phyloP scores from a whole-genome alignment of 1,284 basidiomycete species.

The Melampsora americana region DNA sequence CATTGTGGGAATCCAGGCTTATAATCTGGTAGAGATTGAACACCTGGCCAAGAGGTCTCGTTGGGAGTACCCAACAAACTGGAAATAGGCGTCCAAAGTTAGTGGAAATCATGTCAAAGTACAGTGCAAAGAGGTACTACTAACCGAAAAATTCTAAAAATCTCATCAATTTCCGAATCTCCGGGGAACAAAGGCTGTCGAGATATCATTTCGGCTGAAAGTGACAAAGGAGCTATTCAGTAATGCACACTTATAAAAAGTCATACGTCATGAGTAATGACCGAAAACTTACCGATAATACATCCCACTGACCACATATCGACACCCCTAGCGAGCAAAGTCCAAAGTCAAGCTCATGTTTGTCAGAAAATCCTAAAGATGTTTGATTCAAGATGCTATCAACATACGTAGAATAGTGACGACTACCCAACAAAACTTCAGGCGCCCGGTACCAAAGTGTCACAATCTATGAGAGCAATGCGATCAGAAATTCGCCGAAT shows the following conservation, averaged over 20 bases:
- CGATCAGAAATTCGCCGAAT: no score
- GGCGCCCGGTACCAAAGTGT: constrained; percentile 98
- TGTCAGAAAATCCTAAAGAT: neutral
- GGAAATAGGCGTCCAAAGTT: constrained; percentile 5
- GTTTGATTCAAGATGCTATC: neutral
- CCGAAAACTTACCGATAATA: constrained; percentile 61
- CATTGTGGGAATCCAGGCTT: constrained; percentile 96
- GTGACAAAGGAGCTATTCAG: neutral
- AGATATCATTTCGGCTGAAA: constrained; percentile 78
- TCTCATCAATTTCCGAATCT: constrained; percentile 98
- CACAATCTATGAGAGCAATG: constrained; percentile 67
- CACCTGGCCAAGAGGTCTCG: constrained; percentile 87
- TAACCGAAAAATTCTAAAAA: constrained; percentile 96
- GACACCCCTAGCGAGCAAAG: constrained; percentile 59
- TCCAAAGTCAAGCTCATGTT: neutral
- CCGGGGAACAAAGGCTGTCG: constrained; percentile 92
- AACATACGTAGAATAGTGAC: constrained; percentile 77
- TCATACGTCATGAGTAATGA: neutral
- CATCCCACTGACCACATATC: constrained; percentile 99
- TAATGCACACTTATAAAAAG: neutral
- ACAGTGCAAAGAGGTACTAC: constrained; percentile 46
- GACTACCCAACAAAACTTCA: constrained; percentile 88
- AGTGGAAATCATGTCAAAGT: no score
- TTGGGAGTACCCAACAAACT: constrained; percentile 92
- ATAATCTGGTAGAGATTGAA: constrained; percentile 85